A percentile compares a stretch with the other conserved stretches of the same genome.
These are phyloP conservation scores for Aurifilum marmelostoma DNA, from an alignment of 2,329 filamentous ascomycete genomes.

Conservation along the genomic window DNA sequence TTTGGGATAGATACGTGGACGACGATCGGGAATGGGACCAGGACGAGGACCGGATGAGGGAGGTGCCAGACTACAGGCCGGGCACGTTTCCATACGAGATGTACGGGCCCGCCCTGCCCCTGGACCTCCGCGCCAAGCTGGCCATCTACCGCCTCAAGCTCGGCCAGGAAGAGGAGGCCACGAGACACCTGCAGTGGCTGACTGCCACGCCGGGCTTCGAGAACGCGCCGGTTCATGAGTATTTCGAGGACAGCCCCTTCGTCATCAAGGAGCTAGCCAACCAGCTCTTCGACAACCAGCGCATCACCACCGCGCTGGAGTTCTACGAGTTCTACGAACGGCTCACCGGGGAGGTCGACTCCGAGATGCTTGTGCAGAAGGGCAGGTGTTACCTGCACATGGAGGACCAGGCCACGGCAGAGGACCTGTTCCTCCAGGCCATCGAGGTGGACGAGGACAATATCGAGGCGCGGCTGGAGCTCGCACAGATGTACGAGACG, in stretches of 20 bases:
- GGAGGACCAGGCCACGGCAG: slow-evolving; percentile 68
- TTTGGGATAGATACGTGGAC: slow-evolving; percentile 72
- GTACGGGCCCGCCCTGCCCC: slow-evolving; percentile 75
- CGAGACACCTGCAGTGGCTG: slow-evolving; percentile 73
- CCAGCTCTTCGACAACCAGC: slow-evolving; percentile 47
- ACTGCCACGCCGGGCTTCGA: slow-evolving; percentile 54
- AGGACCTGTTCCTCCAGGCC: slow-evolving; percentile 76
- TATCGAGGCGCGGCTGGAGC: slow-evolving; percentile 75
- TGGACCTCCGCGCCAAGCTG: slow-evolving; percentile 83
- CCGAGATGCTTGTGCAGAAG: slow-evolving; percentile 56
- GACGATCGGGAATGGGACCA: slow-evolving; percentile 92
- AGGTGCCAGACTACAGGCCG: slow-evolving; percentile 63
- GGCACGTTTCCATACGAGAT: slow-evolving; percentile 55
- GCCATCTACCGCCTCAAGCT: slow-evolving; percentile 80
- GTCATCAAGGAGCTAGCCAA: slow-evolving; percentile 72
- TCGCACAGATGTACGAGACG: slow-evolving; percentile 84
- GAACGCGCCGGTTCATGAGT: slow-evolving; percentile 51
- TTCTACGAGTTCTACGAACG: slow-evolving; percentile 61
- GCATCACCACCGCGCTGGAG: slow-evolving; percentile 49
- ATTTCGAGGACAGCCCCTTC: slow-evolving; percentile 71
- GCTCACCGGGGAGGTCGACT: slow-evolving; percentile 53
- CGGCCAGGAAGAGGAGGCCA: slow-evolving; percentile 70
- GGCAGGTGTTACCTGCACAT: slow-evolving; percentile 71
- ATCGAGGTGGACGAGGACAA: slow-evolving; percentile 72
- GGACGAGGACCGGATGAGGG: slow-evolving; percentile 67